These are phyloP conservation scores for Aspergillus vadensis DNA, from an alignment of 2,329 filamentous ascomycete species.

Conservation along the genomic window DNA sequence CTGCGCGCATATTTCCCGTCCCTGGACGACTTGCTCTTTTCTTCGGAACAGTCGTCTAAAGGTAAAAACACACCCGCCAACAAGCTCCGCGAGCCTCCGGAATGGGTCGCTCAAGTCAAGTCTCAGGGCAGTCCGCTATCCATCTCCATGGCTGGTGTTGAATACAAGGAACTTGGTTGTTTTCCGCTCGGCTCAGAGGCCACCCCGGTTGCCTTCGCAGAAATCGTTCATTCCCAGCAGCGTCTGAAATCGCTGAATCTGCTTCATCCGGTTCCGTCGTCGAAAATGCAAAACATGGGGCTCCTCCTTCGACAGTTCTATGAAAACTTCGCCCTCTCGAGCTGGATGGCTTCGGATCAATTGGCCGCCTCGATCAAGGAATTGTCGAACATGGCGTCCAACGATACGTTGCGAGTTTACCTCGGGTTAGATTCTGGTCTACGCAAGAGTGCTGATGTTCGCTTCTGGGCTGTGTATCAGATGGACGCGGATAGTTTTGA, in stretches of 20 bases:
- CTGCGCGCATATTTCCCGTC: constrained; percentile 32
- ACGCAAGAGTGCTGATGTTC: constrained; percentile 36
- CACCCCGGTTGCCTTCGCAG: constrained; percentile 44
- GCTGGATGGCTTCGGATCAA: constrained; percentile 22
- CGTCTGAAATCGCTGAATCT: constrained; percentile 45
- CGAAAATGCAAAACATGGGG: constrained; percentile 40
- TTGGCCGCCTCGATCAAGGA: constrained; percentile 34
- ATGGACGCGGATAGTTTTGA: constrained; percentile 38
- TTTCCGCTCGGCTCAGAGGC: constrained; percentile 51
- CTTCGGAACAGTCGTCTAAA: constrained; percentile 22
- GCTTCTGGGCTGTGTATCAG: constrained; percentile 47
- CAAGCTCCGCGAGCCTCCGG: constrained; percentile 32
- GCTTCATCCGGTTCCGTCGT: constrained; percentile 40
- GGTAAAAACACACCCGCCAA: constrained; percentile 9
- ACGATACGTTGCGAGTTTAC: constrained; percentile 34
- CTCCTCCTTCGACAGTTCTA: constrained; percentile 35
- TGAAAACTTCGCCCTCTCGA: constrained; percentile 26
- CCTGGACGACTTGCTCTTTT: constrained; percentile 29
- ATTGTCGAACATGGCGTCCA: constrained; percentile 30
- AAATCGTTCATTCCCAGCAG: constrained; percentile 49
- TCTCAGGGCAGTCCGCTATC: constrained; percentile 42
- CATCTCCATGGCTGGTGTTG: constrained; percentile 39
- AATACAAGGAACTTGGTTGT: constrained; percentile 47
- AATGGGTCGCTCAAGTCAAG: constrained; percentile 36
- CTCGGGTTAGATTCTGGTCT: constrained; percentile 47